Base-by-base conservation (phyloP, 495 filamentous ascomycete genomes). In the Penicillium argentinense region DNA sequence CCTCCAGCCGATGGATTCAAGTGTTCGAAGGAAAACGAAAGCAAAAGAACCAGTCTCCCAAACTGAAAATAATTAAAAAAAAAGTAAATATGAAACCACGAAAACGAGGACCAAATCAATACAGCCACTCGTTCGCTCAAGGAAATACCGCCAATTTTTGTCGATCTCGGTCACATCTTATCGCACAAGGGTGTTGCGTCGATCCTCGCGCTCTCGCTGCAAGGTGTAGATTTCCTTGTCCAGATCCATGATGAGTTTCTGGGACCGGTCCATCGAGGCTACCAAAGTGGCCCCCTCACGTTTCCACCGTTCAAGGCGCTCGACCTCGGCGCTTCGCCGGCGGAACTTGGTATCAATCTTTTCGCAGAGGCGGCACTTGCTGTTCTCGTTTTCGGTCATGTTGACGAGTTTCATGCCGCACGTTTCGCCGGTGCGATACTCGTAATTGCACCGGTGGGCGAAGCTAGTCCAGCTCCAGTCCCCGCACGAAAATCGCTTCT, bases 381-480 rank as follows among this genome's bases (percentile, higher is more conserved):
- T 54, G 51, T 53, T 54, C 58, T 60, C 78, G 66, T 53, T 78
- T 60, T 64, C 88, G 81, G 71, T 84, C 66, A 73, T 82, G 82
- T 74, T 69, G 63, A 96, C 85, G 62, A 97, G 83, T 75, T 86
- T 93, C 77, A 96, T 90, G 58, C 93, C 93, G 72, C 93, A 98
- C 30, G 93, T 97, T 78, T 98, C 93, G 63, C 93, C 93, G 39
- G 86, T 97, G 57, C 95, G 89, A 74, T 97, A 96, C 61, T 98
- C 93, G 70, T 86, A 87, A 66, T 87, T 84, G 82, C 95, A 98
- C 55, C 96, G 93, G 68, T 91, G 81, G 51, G 88, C 84, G 78
- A 97, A 97, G 68, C 84, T 84, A 56, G 88, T 88, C 93, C 95
- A 98, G 69, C 91, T 92, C 83, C 84, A 97, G 77, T 93, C 92